Base-by-base conservation (phyloP, 176 grass and related monocot genomes). In the Chloris gayana region DNA sequence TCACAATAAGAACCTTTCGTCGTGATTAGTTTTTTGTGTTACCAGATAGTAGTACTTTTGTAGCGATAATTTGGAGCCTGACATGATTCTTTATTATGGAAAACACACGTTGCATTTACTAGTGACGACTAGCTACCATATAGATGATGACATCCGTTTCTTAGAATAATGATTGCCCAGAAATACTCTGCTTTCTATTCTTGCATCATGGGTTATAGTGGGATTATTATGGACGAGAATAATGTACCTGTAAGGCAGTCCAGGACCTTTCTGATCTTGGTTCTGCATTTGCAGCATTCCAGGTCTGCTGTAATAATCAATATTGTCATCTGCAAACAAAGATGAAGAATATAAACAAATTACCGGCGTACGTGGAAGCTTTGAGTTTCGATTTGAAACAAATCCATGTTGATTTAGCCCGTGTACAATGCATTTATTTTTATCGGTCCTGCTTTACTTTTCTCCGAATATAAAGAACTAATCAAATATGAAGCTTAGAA, bases 191-290 rank as follows among this genome's bases (percentile, higher is more conserved):
- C 7, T 37, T 45, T 27, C 10, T 71, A 71, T 7, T 45, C n/a
- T 18, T 29, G 44, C 44, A 31, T 32, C 44, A 72, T 22, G 70
- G 47, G 53, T 17, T 49, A 2, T 22, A 67, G 22, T 41, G 4
- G 2, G 2, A 68, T 56, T 22, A 46, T 62, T 38, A 14, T 18
- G 19, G 31, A 67, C 9, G 42, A 24, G 17, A 31, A 69, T 59
- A 31, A 69, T 59, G 72, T 62, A 88, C 80, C 74, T 83, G 72
- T 3, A 31, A 83, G 80, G 19, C 80, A 50, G n/a, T 37, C 74
- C 13, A 83, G 68, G 29, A 88, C 69, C 42, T 15, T 79, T 47
- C 5, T 31, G 74, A 88, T 88, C 29, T 68, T 83, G 46, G 62
- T 25, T 29, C 34, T 78, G 74, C 75, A 74, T 60, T 62, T 39